Evolutionary conservation across 495 filamentous ascomycete species (phyloP), one percentile per base, ranked within the genome.

Genomic region (Aspergillus cristatus): DNA sequence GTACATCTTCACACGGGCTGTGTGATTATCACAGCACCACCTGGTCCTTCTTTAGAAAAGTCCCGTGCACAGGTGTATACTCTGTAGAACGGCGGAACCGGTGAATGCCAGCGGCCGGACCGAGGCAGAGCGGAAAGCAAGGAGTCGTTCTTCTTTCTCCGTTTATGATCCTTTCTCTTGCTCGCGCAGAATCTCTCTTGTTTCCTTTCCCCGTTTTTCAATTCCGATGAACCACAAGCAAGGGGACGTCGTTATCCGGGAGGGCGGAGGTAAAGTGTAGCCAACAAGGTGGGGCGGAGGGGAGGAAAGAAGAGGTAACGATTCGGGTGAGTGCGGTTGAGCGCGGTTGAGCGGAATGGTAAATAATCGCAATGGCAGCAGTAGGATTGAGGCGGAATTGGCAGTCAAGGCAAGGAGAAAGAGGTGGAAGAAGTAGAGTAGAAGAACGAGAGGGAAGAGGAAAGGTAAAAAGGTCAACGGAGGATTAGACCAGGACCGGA

Each of bases 401-500:
- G n/a, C n/a, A n/a, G n/a, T n/a, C n/a, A 16, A 16, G 6, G 15
- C 16, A 37, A 26, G 5, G 17, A 20, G 18, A 32, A 25, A 36
- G 34, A 33, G 28, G 14, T 34, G 32, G 10, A 1, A n/a, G 34
- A 12, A 29, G 26, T 15, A 20, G 30, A 32, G 14, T 6, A 35
- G 34, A 31, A 33, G 30, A 41, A 32, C 15, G 40, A 28, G 10
- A 30, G 18, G 38, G 34, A 38, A 24, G 8, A 24, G 20, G 28
- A 40, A 25, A 47, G 36, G 38, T 31, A 33, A 35, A 42, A 37
- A 42, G 42, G 46, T 41, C 42, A 42, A 20, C 32, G 30, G 12
- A 24, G 10, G 13, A 33, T 28, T 29, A 37, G 30, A 25, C n/a
- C 24, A 32, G 18, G 40, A 44, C 40, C 12, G 17, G 1, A 31